Base-by-base conservation (phyloP, 2,329 filamentous ascomycete species). In the Xylaria sp. region DNA sequence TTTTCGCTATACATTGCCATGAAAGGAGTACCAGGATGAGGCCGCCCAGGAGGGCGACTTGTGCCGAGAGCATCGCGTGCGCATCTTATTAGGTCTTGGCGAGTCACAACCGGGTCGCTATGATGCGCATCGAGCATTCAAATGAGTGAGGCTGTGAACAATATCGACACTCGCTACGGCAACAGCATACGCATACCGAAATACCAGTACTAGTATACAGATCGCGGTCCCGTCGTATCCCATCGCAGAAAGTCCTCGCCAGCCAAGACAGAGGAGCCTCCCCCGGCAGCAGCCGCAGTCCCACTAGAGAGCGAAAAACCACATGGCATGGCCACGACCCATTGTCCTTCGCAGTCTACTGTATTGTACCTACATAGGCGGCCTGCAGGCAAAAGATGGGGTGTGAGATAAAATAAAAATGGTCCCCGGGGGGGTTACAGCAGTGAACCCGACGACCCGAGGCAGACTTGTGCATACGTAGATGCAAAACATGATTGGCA, bases 251-350 rank as follows among this genome's bases (percentile, higher is more conserved):
- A 64, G 50, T 69, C 63, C 63, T 60, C 63, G 66, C 66, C 66
- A 71, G 64, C 63, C 59, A 39, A 59, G 41, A 34, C 54, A 56
- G 57, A 55, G 25, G 58, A 63, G 50, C 54, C 44, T 61, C 39
- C 28, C 63, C 63, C 66, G 69, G 69, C 63, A 69, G 63, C 66
- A 71, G 69, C 69, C 66, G 69, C 69, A 67, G 55, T 69, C 66
- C 66, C 69, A 63, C 60, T 37, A 56, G 23, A 39, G 39, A 60
- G 41, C 66, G 34, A 51, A 65, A 65, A 69, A 63, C 66, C 69
- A 71, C 66, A 71, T 69, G 66, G 66, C 66, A 57, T 64, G 68
- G 68, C 34, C 54, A 57, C 67, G 46, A 62, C 44, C 59, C 61
- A 56, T 65, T 54, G 55, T 64, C 56, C 44, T 15, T 52, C 44